Base-by-base conservation (phyloP, 1,284 basidiomycete species). In the Trametes sp. region DNA sequence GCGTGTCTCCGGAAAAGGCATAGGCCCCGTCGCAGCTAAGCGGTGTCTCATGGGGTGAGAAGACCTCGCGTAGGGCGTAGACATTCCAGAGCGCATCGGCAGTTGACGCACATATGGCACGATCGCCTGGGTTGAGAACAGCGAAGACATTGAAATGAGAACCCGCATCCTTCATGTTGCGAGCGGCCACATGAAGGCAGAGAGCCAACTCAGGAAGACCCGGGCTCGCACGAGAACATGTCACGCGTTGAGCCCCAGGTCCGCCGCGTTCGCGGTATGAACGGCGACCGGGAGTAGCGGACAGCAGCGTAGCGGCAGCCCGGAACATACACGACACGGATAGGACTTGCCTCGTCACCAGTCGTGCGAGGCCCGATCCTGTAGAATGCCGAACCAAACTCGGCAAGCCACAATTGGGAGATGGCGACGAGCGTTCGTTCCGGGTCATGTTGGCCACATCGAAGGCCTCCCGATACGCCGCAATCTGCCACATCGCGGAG, bases 161-260 rank as follows among this genome's bases (percentile, higher is more conserved):
- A 48, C 54, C 36, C 29, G 28, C 28, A 35, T 31, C 42, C 42
- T 31, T 31, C 51, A 42, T 46, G 44, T 42, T 29, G 44, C 31
- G 24, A 33, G 35, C 35, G 52, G 44, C 48, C 61, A 61, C 56
- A 57, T 49, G 46, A 50, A 52, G 59, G 50, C 28, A 54, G 28
- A 54, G 28, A 59, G 58, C 49, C 54, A 60, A 49, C 54, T 57
- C 31, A 41, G 41, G 59, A 59, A 63, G 54, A 23, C 51, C 35
- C 31, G 33, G 19, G 24, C 28, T 49, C 53, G 53, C 66, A 67
- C 66, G 66, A 60, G 66, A 65, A 61, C 66, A 57, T 28, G 59
- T 65, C 66, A 67, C 63, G 66, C 61, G 63, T 65, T 24, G 42
- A 44, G 29, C 52, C 45, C 50, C 41, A 56, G 52, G 49, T 35